phyloP scores from a whole-genome alignment of 768 basidiomycete species.

The Suillus subaureus region DNA sequence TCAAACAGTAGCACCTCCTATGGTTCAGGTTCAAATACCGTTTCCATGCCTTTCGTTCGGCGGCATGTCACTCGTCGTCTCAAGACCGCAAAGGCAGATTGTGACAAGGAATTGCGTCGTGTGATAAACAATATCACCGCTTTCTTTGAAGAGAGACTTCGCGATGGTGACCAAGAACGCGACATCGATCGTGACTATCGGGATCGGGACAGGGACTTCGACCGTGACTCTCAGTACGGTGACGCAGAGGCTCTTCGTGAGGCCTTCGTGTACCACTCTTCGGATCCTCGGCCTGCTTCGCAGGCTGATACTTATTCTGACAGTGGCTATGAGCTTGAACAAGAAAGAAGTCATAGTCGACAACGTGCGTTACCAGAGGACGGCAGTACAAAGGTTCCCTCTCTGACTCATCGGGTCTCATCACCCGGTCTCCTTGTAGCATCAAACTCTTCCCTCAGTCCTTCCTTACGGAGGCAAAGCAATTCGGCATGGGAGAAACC shows the following conservation, averaged over 20 bases:
- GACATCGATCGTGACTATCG: constrained; percentile 64
- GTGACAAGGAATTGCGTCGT: constrained; percentile 94
- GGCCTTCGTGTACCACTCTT: constrained; percentile 58
- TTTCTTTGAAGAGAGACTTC: constrained; percentile 90
- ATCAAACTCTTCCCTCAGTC: constrained; percentile 67
- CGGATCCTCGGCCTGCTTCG: constrained; percentile 56
- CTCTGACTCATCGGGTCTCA: constrained; percentile 57
- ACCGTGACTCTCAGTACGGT: constrained; percentile 59
- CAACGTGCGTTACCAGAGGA: constrained; percentile 72
- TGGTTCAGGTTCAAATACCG: constrained; percentile 68
- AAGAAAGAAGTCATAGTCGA: constrained; percentile 60
- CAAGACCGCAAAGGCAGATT: constrained; percentile 91
- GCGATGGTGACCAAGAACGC: constrained; percentile 68
- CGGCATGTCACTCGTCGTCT: constrained; percentile 93
- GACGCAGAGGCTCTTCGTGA: constrained; percentile 63
- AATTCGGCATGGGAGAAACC: constrained; percentile 68
- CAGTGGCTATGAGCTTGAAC: constrained; percentile 81
- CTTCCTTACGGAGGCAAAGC: constrained; percentile 67
- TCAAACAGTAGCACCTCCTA: constrained; percentile 39
- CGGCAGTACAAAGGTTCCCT: constrained; percentile 36
- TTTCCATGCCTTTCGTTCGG: constrained; percentile 91
- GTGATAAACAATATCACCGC: constrained; percentile 93
- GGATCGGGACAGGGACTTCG: constrained; percentile 46
- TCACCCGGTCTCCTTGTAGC: constrained; percentile 61
- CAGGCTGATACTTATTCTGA: constrained; percentile 79